These are phyloP conservation scores for Metschnikowia proteae DNA, from an alignment of 805 yeast species.

Conservation along the genomic window DNA sequence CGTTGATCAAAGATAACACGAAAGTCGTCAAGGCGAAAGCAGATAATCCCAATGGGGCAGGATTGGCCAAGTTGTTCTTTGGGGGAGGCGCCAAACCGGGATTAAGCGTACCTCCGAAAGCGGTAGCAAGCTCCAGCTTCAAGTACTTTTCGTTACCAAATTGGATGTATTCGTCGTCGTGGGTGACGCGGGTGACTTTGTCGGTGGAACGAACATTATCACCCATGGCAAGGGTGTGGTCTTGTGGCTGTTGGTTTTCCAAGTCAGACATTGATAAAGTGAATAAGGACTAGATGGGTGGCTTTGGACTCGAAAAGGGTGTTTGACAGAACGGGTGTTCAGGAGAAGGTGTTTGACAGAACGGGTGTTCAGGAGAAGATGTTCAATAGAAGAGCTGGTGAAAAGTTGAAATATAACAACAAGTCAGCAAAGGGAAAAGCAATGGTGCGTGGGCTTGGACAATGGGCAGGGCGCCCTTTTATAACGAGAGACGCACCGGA, in stretches of 20 bases:
- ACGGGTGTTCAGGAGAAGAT: too few relatives aligned
- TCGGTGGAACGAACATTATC: background rate
- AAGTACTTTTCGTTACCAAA: conserved; percentile 71
- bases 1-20: conserved; percentile 59
- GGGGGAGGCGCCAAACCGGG: conserved; percentile 55
- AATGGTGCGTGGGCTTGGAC: background rate
- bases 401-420: background rate
- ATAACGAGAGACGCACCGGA: background rate
- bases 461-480: background rate
- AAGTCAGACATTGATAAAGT: conserved; percentile 26
- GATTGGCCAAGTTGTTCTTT: conserved; percentile 52
- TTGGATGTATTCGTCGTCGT: conserved; percentile 60
- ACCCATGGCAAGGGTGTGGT: conserved; percentile 21
- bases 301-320: too few relatives aligned
- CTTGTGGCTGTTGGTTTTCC: conserved; percentile 34
- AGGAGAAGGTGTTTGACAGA: too few relatives aligned
- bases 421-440: background rate
- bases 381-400: too few relatives aligned
- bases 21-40: conserved; percentile 69
- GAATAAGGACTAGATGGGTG: too few relatives aligned
- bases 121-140: conserved; percentile 51
- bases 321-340: too few relatives aligned
- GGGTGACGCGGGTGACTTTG: conserved; percentile 28
- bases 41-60: conserved; percentile 71
- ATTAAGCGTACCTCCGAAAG: conserved; percentile 81